Conservation (phyloP, 257 asterid genomes). For the Solanum chmielewskii region DNA sequence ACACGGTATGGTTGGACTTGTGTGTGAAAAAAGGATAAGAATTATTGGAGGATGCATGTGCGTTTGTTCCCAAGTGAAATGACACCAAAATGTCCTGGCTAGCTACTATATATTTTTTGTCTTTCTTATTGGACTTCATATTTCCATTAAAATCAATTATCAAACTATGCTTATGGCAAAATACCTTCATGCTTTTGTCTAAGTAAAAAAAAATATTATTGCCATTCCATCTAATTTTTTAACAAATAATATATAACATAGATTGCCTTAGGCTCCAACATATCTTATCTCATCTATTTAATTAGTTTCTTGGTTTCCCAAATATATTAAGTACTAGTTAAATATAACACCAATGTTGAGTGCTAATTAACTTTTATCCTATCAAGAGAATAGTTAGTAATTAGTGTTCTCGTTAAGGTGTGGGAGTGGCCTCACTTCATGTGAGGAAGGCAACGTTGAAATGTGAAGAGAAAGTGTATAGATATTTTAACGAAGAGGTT, state of each 20-base stretch:
- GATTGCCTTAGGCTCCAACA: neutral
- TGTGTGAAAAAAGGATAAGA: neutral
- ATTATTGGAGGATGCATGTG: neutral
- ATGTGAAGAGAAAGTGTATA: neutral
- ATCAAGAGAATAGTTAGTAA: neutral
- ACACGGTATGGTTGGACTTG: neutral
- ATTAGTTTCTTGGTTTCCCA: neutral
- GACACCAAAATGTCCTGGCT: neutral
- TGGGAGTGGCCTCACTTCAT: neutral
- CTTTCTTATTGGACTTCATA: neutral
- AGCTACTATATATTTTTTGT: neutral
- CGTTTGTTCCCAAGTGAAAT: constrained; percentile 4
- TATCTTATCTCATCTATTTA: neutral
- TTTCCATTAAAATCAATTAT: neutral
- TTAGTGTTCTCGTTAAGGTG: neutral
- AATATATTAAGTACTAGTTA: neutral
- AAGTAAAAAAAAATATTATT: neutral
- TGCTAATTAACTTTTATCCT: neutral
- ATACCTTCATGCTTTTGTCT: neutral
- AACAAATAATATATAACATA: neutral
- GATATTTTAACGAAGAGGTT: neutral
- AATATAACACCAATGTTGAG: neutral
- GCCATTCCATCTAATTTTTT: neutral
- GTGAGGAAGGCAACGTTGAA: neutral
- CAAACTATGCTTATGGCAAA: neutral